Evolutionary conservation across 1,284 basidiomycete species (phyloP).

Genomic region (Ceratobasidium theobromae): DNA sequence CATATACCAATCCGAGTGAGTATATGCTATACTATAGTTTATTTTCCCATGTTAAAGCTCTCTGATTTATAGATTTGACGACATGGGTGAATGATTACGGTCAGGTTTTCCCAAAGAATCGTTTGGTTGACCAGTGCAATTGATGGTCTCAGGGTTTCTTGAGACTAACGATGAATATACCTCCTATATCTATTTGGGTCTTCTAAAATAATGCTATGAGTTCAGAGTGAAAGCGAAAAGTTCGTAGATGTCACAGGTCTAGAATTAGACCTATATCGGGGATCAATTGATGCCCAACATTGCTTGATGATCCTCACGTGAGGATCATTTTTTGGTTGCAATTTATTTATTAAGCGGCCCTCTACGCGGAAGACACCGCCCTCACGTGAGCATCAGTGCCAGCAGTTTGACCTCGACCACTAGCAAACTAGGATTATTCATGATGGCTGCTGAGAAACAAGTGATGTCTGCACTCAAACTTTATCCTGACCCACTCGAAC

Average conservation of each 20-base stretch:
- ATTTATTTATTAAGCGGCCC: too few relatives aligned
- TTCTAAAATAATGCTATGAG: too few relatives aligned
- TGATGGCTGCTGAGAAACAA: background rate
- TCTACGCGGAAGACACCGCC: too few relatives aligned
- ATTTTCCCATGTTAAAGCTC: too few relatives aligned
- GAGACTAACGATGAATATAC: background rate
- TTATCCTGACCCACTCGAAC: constrained; percentile 18
- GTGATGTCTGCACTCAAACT: constrained; percentile 1
- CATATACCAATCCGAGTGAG: constrained; percentile 6
- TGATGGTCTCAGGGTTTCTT: background rate
- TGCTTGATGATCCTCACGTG: too few relatives aligned
- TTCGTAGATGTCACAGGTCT: too few relatives aligned
- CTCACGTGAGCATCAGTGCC: too few relatives aligned
- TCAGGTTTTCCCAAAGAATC: constrained; percentile 14
- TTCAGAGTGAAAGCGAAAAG: too few relatives aligned
- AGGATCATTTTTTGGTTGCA: too few relatives aligned
- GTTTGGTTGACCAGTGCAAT: constrained; percentile 5
- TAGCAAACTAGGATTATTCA: background rate
- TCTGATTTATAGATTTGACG: constrained; percentile 4
- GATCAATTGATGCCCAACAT: too few relatives aligned
- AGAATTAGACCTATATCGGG: too few relatives aligned
- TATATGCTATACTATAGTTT: too few relatives aligned
- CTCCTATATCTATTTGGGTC: background rate
- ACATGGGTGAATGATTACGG: constrained; percentile 27
- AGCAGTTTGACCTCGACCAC: background rate